Base-by-base conservation (phyloP, 352 stramenopile genomes). In the Aphanomyces stellatus region DNA sequence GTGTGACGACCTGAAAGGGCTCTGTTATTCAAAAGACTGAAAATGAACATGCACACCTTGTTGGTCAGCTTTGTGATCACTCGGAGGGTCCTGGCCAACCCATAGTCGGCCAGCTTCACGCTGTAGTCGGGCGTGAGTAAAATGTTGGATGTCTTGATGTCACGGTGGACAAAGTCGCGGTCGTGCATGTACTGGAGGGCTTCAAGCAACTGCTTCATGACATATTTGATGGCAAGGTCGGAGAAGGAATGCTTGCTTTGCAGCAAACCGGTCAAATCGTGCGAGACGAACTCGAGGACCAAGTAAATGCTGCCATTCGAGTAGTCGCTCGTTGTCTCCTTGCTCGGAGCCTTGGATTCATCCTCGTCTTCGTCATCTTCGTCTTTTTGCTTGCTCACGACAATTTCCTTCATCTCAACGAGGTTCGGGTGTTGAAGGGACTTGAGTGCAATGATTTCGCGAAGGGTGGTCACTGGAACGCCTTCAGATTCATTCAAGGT, bases 361-460 rank as follows among this genome's bases (percentile, higher is more conserved):
- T 56, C 41, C 7, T 42, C 53, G 17, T 69, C 60, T 25, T 83
- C 80, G 40, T 93, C 87, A 51, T 91, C 85, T 55, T 88, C 84
- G 51, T 95, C 88, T 31, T 91, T 90, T 59, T 91, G 85, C 2
- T 84, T 85, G 2, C 86, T 93, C 1, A 96, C 87, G 4, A 98
- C 90, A 53, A 99, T 92, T 74, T 98, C 96, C 65, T 98, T 93
- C 71, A 99, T 88, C 69, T 91, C 81, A 24, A 99, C 93, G 64
- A 99, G 81, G 75, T 98, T 98, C 22, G 82, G 85, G 76, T 99
- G 96, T 57, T 91, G 88, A 2, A 99, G 78, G 71, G 88, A 89
- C 75, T 98, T 98, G 63, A 99, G 82, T 68, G 99, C 97, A 85
- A 98, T 98, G 67, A 99, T 99, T 80, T 99, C 96, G 13, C 96